Percentiles rank a stretch among this genome's conserved stretches.
Evolutionary conservation across 2,329 filamentous ascomycete species (phyloP).

Genomic region (Aspergillus ochraceus): DNA sequence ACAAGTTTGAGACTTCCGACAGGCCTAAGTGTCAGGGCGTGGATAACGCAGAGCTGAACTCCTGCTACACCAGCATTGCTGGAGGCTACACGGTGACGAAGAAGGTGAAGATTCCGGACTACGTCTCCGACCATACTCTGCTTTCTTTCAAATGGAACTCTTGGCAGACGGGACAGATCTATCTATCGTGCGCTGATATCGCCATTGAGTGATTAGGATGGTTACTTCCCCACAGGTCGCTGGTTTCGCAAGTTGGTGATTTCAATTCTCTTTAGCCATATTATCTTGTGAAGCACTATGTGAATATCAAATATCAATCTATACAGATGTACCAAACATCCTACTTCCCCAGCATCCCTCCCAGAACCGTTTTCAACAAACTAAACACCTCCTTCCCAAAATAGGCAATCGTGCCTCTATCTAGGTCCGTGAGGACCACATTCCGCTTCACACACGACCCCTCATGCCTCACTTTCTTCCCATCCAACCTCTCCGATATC

Average conservation of each 20-base stretch:
- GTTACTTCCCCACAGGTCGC: neutral
- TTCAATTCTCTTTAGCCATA: no score
- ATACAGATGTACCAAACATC: neutral
- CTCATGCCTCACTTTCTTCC: neutral
- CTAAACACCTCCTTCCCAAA: conserved; percentile 2
- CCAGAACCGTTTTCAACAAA: conserved; percentile 1
- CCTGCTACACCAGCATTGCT: conserved; percentile 54
- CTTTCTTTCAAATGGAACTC: conserved; percentile 57
- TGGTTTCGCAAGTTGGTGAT: no score
- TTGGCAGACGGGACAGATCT: conserved; percentile 56
- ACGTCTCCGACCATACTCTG: conserved; percentile 51
- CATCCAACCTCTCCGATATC: conserved; percentile 6
- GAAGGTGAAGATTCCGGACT: conserved; percentile 53
- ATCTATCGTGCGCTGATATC: conserved; percentile 56
- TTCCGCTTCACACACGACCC: neutral
- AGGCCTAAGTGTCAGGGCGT: conserved; percentile 44
- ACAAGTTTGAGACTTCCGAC: conserved; percentile 18
- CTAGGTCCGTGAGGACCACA: conserved; percentile 4
- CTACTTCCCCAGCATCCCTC: neutral
- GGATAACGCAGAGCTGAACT: conserved; percentile 45
- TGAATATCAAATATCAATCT: neutral
- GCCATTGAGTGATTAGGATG: conserved; percentile 33
- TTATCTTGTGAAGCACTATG: no score
- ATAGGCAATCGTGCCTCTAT: neutral
- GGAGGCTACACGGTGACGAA: conserved; percentile 56